A percentile compares a stretch with the other conserved stretches of the same genome.
Conservation (phyloP, 148 eudicot genomes). For the Silene latifolia region DNA sequence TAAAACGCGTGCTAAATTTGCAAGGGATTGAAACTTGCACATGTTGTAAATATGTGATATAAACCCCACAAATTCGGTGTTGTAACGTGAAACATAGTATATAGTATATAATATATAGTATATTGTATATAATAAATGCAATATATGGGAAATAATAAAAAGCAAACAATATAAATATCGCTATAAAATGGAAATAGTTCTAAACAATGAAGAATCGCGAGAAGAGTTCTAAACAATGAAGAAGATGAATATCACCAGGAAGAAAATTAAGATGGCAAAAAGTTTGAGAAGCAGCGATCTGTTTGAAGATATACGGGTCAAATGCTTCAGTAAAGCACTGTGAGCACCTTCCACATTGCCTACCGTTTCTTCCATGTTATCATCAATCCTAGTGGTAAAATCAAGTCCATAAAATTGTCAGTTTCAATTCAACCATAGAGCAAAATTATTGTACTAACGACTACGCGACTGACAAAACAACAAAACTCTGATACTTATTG, state of each 20-base stretch:
- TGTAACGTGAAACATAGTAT: too few relatives aligned
- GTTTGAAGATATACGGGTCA: conserved; percentile 73
- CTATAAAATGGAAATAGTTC: too few relatives aligned
- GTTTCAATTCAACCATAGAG: background rate
- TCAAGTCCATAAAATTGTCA: background rate
- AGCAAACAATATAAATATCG: too few relatives aligned
- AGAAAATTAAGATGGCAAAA: conserved; percentile 62
- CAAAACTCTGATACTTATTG: too few relatives aligned
- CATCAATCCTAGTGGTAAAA: conserved; percentile 55
- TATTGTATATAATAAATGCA: too few relatives aligned
- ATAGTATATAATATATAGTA: too few relatives aligned
- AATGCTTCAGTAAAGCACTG: conserved; percentile 58
- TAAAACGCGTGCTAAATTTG: too few relatives aligned
- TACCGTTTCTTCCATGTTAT: conserved; percentile 77
- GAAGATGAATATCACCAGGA: conserved; percentile 58
- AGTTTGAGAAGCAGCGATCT: conserved; percentile 81
- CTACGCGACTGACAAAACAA: background rate
- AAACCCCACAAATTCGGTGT: too few relatives aligned
- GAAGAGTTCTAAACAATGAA: conserved; percentile 43
- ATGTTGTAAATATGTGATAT: too few relatives aligned
- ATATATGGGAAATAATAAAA: too few relatives aligned
- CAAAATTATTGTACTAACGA: background rate
- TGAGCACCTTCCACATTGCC: conserved; percentile 84
- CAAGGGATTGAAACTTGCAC: too few relatives aligned
- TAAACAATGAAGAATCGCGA: background rate